These are phyloP conservation scores for Aureobasidium sp. DNA, from an alignment of 2,329 filamentous ascomycete genomes.

Conservation along the genomic window DNA sequence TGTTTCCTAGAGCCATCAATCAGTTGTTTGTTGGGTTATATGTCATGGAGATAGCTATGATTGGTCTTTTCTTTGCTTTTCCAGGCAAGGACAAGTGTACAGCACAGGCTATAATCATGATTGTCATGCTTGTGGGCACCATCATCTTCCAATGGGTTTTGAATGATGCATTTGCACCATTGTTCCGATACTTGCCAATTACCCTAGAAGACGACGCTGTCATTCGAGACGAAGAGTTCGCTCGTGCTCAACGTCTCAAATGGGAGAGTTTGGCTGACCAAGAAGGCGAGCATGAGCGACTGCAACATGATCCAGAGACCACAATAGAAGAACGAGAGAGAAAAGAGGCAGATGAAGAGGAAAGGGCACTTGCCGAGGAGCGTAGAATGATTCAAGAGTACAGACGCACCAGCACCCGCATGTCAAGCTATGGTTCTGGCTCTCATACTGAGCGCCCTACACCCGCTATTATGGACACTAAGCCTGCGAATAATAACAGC, in stretches of 20 bases:
- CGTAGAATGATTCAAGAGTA: constrained; percentile 12
- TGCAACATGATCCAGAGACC: constrained; percentile 10
- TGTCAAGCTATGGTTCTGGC: constrained; percentile 8
- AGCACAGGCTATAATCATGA: constrained; percentile 77
- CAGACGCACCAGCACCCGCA: constrained; percentile 9
- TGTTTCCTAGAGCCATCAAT: constrained; percentile 89
- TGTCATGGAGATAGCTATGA: constrained; percentile 83
- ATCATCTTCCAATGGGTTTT: constrained; percentile 69
- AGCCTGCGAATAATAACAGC: constrained; percentile 1
- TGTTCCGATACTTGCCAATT: constrained; percentile 84
- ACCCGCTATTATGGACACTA: constrained; percentile 12
- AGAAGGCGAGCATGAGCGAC: constrained; percentile 27
- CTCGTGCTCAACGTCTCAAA: constrained; percentile 49
- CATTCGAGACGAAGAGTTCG: constrained; percentile 81
- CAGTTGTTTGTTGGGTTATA: constrained; percentile 97
- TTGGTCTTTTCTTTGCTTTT: constrained; percentile 82
- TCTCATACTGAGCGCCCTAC: constrained; percentile 4
- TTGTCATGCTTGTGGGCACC: constrained; percentile 63
- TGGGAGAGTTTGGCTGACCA: constrained; percentile 27
- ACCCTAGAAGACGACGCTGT: constrained; percentile 94
- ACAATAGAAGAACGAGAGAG: constrained; percentile 33
- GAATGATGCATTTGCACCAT: constrained; percentile 73
- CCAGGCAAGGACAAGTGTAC: constrained; percentile 50
- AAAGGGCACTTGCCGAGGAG: constrained; percentile 37
- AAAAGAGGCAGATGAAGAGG: constrained; percentile 26